Conservation (phyloP, 225 moss, liverwort and hornwort species). For the Bryoerythrophyllum caledonicum region DNA sequence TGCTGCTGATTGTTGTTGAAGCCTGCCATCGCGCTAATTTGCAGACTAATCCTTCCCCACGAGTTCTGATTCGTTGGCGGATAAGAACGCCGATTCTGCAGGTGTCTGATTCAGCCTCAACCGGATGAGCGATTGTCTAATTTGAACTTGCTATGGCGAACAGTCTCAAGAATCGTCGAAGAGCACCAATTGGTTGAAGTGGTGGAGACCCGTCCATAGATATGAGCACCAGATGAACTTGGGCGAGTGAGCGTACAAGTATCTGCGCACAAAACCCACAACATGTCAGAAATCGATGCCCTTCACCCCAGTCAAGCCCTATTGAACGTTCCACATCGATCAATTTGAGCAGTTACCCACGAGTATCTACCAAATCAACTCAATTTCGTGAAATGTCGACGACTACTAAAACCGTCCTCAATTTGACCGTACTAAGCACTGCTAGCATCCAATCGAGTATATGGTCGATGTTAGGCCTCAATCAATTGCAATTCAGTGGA, state of each 20-base stretch:
- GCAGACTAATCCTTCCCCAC: background rate
- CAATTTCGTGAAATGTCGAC: background rate
- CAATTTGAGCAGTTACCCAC: background rate
- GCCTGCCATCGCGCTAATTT: slow-evolving; percentile 25
- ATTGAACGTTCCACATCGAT: background rate
- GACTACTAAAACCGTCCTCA: background rate
- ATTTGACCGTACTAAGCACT: background rate
- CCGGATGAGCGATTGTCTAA: background rate
- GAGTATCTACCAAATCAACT: background rate
- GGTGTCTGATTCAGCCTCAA: background rate
- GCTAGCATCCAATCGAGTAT: background rate
- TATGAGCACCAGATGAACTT: background rate
- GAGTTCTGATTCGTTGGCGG: background rate
- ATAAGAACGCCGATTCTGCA: background rate
- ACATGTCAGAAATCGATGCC: slow-evolving; percentile 3
- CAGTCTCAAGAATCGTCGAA: background rate
- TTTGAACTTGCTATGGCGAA: background rate
- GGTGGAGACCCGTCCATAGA: slow-evolving; percentile 16
- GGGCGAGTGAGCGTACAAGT: background rate
- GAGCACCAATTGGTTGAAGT: slow-evolving; percentile 1
- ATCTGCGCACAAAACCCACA: slow-evolving; percentile 14
- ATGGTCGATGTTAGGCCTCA: background rate
- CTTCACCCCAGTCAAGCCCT: background rate
- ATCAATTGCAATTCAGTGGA: background rate
- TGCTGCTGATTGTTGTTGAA: slow-evolving; percentile 24